phyloP scores from a whole-genome alignment of 768 basidiomycete species.

The Russula ochroleuca region DNA sequence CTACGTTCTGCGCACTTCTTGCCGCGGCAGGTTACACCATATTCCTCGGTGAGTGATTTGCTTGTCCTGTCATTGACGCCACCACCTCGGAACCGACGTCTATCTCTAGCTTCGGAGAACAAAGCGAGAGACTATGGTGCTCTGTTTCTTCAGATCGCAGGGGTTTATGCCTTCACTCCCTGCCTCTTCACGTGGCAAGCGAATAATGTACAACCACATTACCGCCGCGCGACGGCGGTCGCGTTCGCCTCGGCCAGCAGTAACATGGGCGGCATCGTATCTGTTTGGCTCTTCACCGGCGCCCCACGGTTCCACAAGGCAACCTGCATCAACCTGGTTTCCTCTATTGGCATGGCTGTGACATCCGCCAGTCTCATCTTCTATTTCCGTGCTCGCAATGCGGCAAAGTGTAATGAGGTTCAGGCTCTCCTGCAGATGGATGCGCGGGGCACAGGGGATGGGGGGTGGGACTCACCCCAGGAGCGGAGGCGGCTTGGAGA shows the following conservation, averaged over 20 bases:
- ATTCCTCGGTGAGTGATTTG: constrained; percentile 20
- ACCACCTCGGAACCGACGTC: background rate
- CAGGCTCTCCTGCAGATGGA: constrained; percentile 1
- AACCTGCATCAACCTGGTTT: constrained; percentile 19
- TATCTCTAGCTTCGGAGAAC: constrained; percentile 24
- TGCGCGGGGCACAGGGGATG: constrained; percentile 2
- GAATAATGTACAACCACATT: constrained; percentile 35
- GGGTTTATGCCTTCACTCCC: constrained; percentile 31
- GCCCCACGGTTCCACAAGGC: constrained; percentile 25
- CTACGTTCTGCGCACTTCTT: constrained; percentile 16
- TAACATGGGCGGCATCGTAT: constrained; percentile 23
- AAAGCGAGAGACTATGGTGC: constrained; percentile 30
- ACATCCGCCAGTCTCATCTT: constrained; percentile 2
- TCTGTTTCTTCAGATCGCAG: constrained; percentile 34
- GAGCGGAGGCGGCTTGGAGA: constrained; percentile 23
- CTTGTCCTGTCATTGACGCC: background rate
- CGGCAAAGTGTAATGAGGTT: constrained; percentile 12
- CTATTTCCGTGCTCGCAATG: constrained; percentile 14
- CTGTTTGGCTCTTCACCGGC: constrained; percentile 21
- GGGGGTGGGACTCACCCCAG: constrained; percentile 21
- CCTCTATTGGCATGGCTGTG: constrained; percentile 12
- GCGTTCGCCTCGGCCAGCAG: constrained; percentile 29
- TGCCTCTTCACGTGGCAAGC: constrained; percentile 31
- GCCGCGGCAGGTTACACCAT: constrained; percentile 22
- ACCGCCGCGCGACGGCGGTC: constrained; percentile 33